These are phyloP conservation scores for Lanzia echinophila DNA, from an alignment of 2,329 filamentous ascomycete genomes.

Conservation along the genomic window DNA sequence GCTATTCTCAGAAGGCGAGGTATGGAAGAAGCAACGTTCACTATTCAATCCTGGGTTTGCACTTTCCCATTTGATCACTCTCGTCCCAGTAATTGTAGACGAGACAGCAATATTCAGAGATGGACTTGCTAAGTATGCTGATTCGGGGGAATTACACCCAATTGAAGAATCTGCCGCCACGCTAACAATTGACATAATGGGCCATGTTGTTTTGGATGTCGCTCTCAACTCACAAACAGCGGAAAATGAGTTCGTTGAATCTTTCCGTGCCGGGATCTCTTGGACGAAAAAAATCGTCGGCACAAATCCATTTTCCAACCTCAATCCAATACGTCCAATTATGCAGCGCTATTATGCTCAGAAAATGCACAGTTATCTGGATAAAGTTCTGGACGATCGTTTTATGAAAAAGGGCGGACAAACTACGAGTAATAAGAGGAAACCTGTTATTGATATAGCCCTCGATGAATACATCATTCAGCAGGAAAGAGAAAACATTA, in stretches of 20 bases:
- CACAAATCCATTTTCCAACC: conserved; percentile 9
- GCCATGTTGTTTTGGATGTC: conserved; percentile 13
- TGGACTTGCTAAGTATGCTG: conserved; percentile 15
- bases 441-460: conserved; percentile 19
- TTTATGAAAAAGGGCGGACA: conserved; percentile 10
- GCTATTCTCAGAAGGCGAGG: conserved; percentile 18
- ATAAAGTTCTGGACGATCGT: conserved; percentile 18
- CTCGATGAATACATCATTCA: conserved; percentile 19
- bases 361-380: conserved; percentile 21
- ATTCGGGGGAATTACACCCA: conserved; percentile 15
- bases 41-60: conserved; percentile 25
- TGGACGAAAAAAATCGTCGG: conserved; percentile 18
- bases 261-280: conserved; percentile 15
- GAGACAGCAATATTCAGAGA: conserved; percentile 14
- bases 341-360: conserved; percentile 18
- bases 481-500: conserved; percentile 9
- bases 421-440: conserved; percentile 5
- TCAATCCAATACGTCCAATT: conserved; percentile 17
- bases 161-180: conserved; percentile 16
- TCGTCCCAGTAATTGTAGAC: conserved; percentile 18
- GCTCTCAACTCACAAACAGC: conserved; percentile 16
- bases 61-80: conserved; percentile 13
- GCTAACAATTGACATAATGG: conserved; percentile 23
- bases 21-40: conserved; percentile 22
- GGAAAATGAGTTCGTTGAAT: conserved; percentile 16